Base-by-base conservation (phyloP, 140 eudicot species). In the Bidens hawaiensis region DNA sequence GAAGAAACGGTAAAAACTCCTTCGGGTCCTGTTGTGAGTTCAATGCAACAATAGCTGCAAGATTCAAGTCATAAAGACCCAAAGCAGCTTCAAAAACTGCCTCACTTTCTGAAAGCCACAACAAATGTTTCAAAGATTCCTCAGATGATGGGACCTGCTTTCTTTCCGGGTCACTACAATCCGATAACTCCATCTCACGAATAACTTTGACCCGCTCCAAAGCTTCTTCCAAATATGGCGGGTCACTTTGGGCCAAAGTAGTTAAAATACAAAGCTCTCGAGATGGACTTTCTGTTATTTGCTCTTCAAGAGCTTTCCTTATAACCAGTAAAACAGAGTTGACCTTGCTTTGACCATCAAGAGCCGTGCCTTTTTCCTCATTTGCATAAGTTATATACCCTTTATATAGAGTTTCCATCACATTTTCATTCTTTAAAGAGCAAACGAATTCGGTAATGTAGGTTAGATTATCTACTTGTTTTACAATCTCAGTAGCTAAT, bases 221-320 rank as follows among this genome's bases (percentile, higher is more conserved):
- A 57, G 96, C 96, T 74, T 93, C 89, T 81, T 93, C 99, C 50
- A 93, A 85, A 53, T 78, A 86, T 9, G 96, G 99, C 2, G 96
- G 99, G 43, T 84, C 95, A 65, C 85, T 88, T 69, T 83, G 85
- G 46, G 99, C 99, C 77, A 87, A 81, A 58, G 99, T 93, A 56
- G 99, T 93, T 77, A 93, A 76, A 48, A 93, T 93, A 77, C 99
- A 93, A 75, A 93, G 93, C 76, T 93, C 99, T 71, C 99, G 72
- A 13, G 83, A 79, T 7, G 89, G 88, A 65, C 81, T 80, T 79
- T 88, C 96, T 18, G 18, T 69, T 6, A 83, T 55, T 50, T 82
- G 65, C 31, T 83, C 93, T 83, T 93, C 99, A 19, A 93, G 95
- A 64, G 95, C 99, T 76, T 79, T 88, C 57, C 87, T 72, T 22